These are phyloP conservation scores for Heritiera fomes DNA, from an alignment of 345 rosid genomes.

Conservation along the genomic window DNA sequence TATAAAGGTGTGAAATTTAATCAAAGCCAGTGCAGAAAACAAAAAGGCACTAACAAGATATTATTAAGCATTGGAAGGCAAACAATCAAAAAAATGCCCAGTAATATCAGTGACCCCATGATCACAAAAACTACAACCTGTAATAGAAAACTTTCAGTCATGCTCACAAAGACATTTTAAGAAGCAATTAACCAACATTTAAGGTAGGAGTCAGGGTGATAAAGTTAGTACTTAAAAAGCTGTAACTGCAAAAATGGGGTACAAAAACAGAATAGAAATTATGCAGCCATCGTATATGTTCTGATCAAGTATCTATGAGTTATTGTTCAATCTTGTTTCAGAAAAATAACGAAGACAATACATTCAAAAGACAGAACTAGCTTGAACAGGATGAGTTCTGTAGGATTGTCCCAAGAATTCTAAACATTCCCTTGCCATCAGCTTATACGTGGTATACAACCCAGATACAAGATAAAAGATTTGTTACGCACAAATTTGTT, in stretches of 20 bases:
- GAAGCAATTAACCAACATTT: background rate
- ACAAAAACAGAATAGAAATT: background rate
- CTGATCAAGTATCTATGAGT: background rate
- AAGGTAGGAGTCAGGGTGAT: background rate
- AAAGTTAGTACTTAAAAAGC: background rate
- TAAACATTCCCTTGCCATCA: background rate
- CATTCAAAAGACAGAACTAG: background rate
- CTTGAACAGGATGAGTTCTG: background rate
- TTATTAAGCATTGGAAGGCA: conserved; percentile 1
- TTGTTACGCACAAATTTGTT: too few species aligned
- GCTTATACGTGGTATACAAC: background rate
- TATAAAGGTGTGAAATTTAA: background rate
- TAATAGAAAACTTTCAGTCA: background rate
- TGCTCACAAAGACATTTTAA: background rate
- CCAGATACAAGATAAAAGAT: background rate
- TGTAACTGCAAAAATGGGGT: background rate
- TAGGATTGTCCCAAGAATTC: background rate
- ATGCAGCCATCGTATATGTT: background rate
- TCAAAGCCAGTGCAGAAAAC: conserved; percentile 16
- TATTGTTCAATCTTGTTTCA: background rate
- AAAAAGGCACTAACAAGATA: conserved; percentile 3
- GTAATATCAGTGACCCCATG: background rate
- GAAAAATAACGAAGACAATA: background rate
- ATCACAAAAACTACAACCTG: background rate
- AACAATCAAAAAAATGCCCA: background rate